phyloP scores from a whole-genome alignment of 345 rosid species.

The Linum lewisii region DNA sequence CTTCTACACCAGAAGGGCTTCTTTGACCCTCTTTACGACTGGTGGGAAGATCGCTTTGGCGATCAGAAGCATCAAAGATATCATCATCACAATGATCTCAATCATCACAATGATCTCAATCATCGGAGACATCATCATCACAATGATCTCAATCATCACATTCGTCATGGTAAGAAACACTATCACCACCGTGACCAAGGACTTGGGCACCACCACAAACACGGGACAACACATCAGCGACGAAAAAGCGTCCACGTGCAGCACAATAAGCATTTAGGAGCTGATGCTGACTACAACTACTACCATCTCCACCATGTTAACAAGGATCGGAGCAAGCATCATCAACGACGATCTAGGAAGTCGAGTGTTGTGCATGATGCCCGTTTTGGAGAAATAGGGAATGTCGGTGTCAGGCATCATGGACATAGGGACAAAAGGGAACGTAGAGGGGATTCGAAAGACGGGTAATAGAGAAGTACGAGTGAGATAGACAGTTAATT shows the following conservation, averaged over 20 bases:
- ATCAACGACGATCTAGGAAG: constrained; percentile 30
- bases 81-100: constrained; percentile 14
- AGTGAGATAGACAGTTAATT: background rate
- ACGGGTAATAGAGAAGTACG: constrained; percentile 10
- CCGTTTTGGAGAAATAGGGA: constrained; percentile 24
- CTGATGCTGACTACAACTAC: constrained; percentile 14
- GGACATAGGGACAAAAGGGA: constrained; percentile 19
- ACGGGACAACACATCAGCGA: constrained; percentile 24
- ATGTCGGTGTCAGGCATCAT: constrained; percentile 22
- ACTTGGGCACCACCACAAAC: constrained; percentile 39
- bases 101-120: too few relatives aligned
- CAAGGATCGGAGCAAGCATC: constrained; percentile 26
- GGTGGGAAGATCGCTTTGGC: constrained; percentile 66
- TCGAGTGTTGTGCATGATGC: constrained; percentile 21
- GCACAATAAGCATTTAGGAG: constrained; percentile 29
- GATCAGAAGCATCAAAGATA: constrained; percentile 17
- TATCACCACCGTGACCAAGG: constrained; percentile 28
- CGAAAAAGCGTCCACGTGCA: constrained; percentile 25
- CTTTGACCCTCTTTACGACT: constrained; percentile 70
- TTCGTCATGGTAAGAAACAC: constrained; percentile 20
- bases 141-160: constrained; percentile 22
- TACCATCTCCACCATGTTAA: constrained; percentile 22
- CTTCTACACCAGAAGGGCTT: constrained; percentile 84
- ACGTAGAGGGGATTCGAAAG: constrained; percentile 13
- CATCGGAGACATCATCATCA: too few relatives aligned